These are phyloP conservation scores for Mycena rebaudengoi DNA, from an alignment of 768 basidiomycete species.

Conservation along the genomic window DNA sequence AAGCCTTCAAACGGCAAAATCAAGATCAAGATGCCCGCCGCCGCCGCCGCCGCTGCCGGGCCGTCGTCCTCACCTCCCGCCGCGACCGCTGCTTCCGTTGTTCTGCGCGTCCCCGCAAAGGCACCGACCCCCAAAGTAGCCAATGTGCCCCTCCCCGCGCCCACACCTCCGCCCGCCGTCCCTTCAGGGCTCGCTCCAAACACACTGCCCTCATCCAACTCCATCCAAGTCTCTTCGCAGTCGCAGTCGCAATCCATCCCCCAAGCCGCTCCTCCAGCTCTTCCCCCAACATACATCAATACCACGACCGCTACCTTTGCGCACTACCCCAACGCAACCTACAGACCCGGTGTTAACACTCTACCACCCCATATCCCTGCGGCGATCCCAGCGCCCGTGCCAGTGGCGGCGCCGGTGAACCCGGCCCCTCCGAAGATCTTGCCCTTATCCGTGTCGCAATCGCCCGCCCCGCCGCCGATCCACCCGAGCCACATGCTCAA, in stretches of 20 bases:
- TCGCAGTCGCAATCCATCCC: conserved; percentile 2
- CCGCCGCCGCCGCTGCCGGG: conserved; percentile 41
- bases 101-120: conserved; percentile 50
- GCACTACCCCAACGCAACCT: conserved; percentile 66
- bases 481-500: conserved; percentile 58
- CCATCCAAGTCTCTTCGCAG: conserved; percentile 27
- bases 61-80: conserved; percentile 29
- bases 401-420: conserved; percentile 33
- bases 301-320: conserved; percentile 37
- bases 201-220: conserved; percentile 25
- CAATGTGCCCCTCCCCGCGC: conserved; percentile 32
- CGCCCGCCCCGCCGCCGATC: conserved; percentile 47
- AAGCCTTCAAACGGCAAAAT: conserved; percentile 69
- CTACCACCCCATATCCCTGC: conserved; percentile 33
- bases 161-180: conserved; percentile 35
- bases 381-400: conserved; percentile 33
- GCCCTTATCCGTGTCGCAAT: conserved; percentile 45
- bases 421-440: conserved; percentile 29
- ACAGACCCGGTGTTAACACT: conserved; percentile 48
- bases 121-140: conserved; percentile 31
- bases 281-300: conserved; percentile 17
- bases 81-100: conserved; percentile 33
- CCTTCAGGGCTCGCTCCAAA: conserved; percentile 32
- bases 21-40: conserved; percentile 71
- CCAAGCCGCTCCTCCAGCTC: conserved; percentile 20